Percentiles rank a stretch among this genome's conserved stretches.
These are phyloP conservation scores for Sugiyamaella boreocaroliniensis DNA, from an alignment of 805 yeast species.

Conservation along the genomic window DNA sequence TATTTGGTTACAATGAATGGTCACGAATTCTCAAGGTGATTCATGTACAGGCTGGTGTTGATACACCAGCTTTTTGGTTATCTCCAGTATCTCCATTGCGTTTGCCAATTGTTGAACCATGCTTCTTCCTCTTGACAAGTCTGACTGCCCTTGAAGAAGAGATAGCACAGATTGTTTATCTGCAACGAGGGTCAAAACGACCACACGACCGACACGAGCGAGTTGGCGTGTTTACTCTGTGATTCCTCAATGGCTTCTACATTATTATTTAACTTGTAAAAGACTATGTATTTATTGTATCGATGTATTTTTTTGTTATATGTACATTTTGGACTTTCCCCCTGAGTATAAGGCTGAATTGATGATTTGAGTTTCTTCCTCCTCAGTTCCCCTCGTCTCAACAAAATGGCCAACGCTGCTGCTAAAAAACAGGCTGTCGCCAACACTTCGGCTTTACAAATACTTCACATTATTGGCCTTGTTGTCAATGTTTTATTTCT, in stretches of 20 bases:
- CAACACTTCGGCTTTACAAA: slow-evolving; percentile 29
- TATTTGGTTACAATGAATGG: slow-evolving; percentile 52
- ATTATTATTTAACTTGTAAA: too few relatives aligned
- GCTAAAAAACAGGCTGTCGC: slow-evolving; percentile 35
- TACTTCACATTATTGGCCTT: slow-evolving; percentile 32
- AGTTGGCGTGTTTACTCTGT: not conserved
- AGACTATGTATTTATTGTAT: too few relatives aligned
- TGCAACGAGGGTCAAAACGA: not conserved
- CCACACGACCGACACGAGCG: not conserved
- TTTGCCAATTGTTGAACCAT: slow-evolving; percentile 62
- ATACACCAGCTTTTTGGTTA: slow-evolving; percentile 50
- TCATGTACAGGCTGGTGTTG: not conserved
- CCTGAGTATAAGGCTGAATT: not conserved
- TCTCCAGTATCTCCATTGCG: slow-evolving; percentile 61
- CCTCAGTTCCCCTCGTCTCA: not conserved
- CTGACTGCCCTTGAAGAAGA: slow-evolving; percentile 18
- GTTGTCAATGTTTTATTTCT: slow-evolving; percentile 38
- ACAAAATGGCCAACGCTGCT: slow-evolving; percentile 41
- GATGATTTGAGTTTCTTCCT: not conserved
- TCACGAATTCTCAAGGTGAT: slow-evolving; percentile 26
- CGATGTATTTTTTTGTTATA: too few relatives aligned
- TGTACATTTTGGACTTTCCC: not conserved
- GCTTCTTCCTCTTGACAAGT: slow-evolving; percentile 38
- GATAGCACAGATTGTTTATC: slow-evolving; percentile 3
- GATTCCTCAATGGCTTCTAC: too few relatives aligned